phyloP scores from a whole-genome alignment of 805 yeast genomes.

The Wickerhamomyces hampshirensis region DNA sequence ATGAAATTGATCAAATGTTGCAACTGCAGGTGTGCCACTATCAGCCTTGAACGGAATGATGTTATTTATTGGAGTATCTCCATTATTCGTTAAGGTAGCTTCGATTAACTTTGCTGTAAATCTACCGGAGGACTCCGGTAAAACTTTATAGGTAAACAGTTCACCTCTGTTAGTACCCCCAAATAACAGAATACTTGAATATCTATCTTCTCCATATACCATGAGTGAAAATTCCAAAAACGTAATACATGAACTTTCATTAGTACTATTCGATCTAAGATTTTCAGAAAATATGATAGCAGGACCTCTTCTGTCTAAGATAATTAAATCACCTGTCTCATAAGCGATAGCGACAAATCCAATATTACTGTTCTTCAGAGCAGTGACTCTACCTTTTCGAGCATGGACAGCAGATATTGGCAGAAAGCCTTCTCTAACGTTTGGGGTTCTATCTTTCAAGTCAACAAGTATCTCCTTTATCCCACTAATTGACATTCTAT shows the following conservation, averaged over 20 bases:
- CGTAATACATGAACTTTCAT: conserved; percentile 39
- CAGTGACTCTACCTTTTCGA: conserved; percentile 46
- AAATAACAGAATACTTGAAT: conserved; percentile 63
- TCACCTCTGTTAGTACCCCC: conserved; percentile 81
- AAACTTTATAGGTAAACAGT: conserved; percentile 54
- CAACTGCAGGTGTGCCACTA: conserved; percentile 61
- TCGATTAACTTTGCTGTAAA: conserved; percentile 53
- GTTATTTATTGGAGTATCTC: conserved; percentile 39
- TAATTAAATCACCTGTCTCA: conserved; percentile 64
- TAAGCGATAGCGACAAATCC: conserved; percentile 86
- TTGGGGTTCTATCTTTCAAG: conserved; percentile 50
- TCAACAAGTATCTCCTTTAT: conserved; percentile 35
- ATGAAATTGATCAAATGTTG: conserved; percentile 52
- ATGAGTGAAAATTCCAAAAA: conserved; percentile 69
- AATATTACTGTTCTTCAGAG: conserved; percentile 62
- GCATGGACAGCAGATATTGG: conserved; percentile 48
- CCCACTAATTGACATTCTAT: conserved; percentile 25
- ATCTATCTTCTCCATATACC: conserved; percentile 60
- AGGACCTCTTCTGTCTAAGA: conserved; percentile 79
- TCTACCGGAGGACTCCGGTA: conserved; percentile 59
- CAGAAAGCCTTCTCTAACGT: conserved; percentile 53
- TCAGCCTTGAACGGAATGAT: conserved; percentile 55
- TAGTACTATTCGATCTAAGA: conserved; percentile 22
- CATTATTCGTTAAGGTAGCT: conserved; percentile 42
- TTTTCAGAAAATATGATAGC: conserved; percentile 50